Base-by-base conservation (phyloP, 1,284 basidiomycete genomes). In the Ceraceosorus bombacis region DNA sequence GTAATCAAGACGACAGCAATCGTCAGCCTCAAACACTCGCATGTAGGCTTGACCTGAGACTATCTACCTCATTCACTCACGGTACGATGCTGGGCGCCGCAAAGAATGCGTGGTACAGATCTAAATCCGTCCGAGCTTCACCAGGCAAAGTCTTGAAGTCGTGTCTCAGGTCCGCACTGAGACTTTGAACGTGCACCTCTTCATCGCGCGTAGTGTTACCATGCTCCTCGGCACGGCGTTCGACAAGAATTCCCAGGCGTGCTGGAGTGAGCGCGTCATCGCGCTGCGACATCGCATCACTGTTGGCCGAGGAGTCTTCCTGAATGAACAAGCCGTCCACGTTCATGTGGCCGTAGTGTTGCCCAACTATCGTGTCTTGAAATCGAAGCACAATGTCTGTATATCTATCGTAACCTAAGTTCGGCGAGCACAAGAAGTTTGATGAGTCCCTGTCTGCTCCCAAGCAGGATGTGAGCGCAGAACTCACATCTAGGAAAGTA, bases 361-460 rank as follows among this genome's bases (percentile, higher is more conserved):
- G 89, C 0, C 89, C 90, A 37, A 95, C 81, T 64, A 95, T 88
- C 6, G 89, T 92, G 77, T 93, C 90, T 37, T 94, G 90, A 79
- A 84, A 94, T 59, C 88, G 81, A 62, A 94, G 80, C 15, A 87
- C 83, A 58, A 94, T 79, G 74, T 93, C 89, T 36, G 85, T 85
- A 76, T 93, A 96, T 54, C 54, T 55, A 81, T 85, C 79, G 73
- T 88, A 88, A 79, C 90, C 27, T 27, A 27, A 27, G 27, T 27
- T 27, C 27, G 27, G 27, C 1, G 27, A 27, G 27, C 27, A 27
- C 27, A 27, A 27, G 27, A 27, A 27, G 27, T 27, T 27, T 27
- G 27, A 27, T 27, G 3, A 27, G 27, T n/a, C 27, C 27, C 27
- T 27, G 27, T 27, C 27, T 27, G 27, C 27, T 27, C 27, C 27